A percentile compares a stretch with the other conserved stretches of the same genome.
These are phyloP conservation scores for Daldinia childiae DNA, from an alignment of 495 filamentous ascomycete species.

Conservation along the genomic window DNA sequence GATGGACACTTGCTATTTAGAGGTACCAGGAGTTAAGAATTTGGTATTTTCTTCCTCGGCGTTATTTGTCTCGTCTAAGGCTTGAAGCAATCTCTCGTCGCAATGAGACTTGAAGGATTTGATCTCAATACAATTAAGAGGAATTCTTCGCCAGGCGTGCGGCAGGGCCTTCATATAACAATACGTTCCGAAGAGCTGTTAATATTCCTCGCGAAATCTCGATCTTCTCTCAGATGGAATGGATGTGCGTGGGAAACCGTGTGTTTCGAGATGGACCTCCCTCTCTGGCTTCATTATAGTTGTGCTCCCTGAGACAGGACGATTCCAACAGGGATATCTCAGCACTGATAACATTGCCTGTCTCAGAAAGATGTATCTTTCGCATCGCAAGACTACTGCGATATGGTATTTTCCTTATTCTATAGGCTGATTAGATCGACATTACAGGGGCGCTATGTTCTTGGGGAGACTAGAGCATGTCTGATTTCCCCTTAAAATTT, in stretches of 20 bases:
- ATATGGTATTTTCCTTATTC: constrained; percentile 23
- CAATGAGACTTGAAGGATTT: neutral
- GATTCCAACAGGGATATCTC: constrained; percentile 15
- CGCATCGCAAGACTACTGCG: constrained; percentile 4
- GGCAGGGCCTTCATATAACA: neutral
- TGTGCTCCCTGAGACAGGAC: constrained; percentile 12
- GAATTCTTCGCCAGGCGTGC: constrained; percentile 4
- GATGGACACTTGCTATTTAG: neutral
- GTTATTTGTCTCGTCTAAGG: neutral
- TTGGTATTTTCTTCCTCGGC: neutral
- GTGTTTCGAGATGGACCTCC: constrained; percentile 8
- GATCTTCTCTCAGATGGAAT: constrained; percentile 30
- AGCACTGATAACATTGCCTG: constrained; percentile 4
- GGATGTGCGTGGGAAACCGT: constrained; percentile 10
- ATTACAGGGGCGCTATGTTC: constrained; percentile 2
- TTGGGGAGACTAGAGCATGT: constrained; percentile 17
- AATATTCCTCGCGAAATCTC: constrained; percentile 4
- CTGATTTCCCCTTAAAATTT: constrained; percentile 21
- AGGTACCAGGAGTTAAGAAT: neutral
- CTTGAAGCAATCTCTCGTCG: constrained; percentile 18
- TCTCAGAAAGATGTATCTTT: constrained; percentile 14
- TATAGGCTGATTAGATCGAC: constrained; percentile 21
- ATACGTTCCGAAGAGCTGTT: constrained; percentile 1
- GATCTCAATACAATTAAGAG: constrained; percentile 10
- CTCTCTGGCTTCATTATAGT: neutral